Conservation (phyloP, 768 basidiomycete genomes). For the Calvatia gigantea region DNA sequence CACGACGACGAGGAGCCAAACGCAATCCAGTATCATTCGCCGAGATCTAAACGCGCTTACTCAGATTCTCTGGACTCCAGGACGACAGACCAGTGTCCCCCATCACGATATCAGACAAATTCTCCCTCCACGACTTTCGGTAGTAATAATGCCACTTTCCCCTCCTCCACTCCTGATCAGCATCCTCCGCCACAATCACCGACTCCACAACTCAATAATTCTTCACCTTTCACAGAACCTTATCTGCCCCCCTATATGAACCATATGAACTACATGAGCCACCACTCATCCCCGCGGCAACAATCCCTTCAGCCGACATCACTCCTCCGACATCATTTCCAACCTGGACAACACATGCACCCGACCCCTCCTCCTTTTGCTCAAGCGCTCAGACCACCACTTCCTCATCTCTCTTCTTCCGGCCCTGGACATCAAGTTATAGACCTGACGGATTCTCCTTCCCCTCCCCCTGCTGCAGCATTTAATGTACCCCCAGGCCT, state of each 20-base stretch:
- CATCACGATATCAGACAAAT: slow-evolving; percentile 10
- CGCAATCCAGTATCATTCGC: slow-evolving; percentile 11
- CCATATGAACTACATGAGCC: slow-evolving; percentile 23
- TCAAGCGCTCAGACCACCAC: slow-evolving; percentile 16
- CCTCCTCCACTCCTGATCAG: neutral
- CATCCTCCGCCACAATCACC: neutral
- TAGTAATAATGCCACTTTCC: neutral
- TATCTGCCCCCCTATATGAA: slow-evolving; percentile 54
- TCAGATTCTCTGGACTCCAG: neutral
- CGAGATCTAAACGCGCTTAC: slow-evolving; percentile 9
- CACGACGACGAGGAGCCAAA: slow-evolving; percentile 61
- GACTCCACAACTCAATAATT: neutral
- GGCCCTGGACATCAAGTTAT: slow-evolving; percentile 53
- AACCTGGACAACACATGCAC: slow-evolving; percentile 21
- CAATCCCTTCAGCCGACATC: slow-evolving; percentile 18
- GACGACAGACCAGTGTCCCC: slow-evolving; percentile 2
- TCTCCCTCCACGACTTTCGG: slow-evolving; percentile 12
- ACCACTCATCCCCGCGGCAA: slow-evolving; percentile 27
- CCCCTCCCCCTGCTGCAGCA: slow-evolving; percentile 38
- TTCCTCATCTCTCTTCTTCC: slow-evolving; percentile 15
- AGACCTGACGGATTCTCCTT: slow-evolving; percentile 70
- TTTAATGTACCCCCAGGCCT: slow-evolving; percentile 22
- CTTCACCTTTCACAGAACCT: slow-evolving; percentile 20
- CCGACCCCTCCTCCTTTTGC: slow-evolving; percentile 20
- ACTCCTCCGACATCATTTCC: slow-evolving; percentile 19